Conservation (phyloP, 148 eudicot species). For the Cornus controversa region DNA sequence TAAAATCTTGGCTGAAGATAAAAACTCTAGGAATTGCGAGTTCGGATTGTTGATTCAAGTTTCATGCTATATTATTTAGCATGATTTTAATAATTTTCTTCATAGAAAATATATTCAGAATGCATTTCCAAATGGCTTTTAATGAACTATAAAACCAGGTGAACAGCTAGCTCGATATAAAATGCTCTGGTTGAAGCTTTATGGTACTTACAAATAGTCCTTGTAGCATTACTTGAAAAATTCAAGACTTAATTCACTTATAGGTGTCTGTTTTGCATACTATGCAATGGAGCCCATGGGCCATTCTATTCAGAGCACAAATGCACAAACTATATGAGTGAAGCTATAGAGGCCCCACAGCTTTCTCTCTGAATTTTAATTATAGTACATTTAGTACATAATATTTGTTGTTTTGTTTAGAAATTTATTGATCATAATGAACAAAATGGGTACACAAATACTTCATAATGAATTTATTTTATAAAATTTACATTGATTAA, state of each 20-base stretch:
- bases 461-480: background rate
- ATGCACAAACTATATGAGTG: background rate
- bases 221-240: background rate
- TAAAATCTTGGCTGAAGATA: background rate
- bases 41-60: background rate
- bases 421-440: background rate
- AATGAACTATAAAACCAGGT: background rate
- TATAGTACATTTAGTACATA: background rate
- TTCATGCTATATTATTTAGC: background rate
- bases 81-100: too few relatives aligned
- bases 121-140: background rate
- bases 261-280: background rate
- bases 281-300: background rate
- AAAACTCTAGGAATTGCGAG: background rate
- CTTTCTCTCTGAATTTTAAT: background rate
- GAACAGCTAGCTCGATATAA: background rate
- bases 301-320: background rate
- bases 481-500: too few relatives aligned
- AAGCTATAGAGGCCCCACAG: background rate
- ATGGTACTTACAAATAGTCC: background rate
- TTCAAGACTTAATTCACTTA: background rate
- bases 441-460: too few relatives aligned
- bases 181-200: background rate
- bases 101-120: background rate
- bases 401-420: too few relatives aligned